Evolutionary conservation across 2,329 filamentous ascomycete species (phyloP).

Genomic region (Paraphoma chrysanthemicola): DNA sequence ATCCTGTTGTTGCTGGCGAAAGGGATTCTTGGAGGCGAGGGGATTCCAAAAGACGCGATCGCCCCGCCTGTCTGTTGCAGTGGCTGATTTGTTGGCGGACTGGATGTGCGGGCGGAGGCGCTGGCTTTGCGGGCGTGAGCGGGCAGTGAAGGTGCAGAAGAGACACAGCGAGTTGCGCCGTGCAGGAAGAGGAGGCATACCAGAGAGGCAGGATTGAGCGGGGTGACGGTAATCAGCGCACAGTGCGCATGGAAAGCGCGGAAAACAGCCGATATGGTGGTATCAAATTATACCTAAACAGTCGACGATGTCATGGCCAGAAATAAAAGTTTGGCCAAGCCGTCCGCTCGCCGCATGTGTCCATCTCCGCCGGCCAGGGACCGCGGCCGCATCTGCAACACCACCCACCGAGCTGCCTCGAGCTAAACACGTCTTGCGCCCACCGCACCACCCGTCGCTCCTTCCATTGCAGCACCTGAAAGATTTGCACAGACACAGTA

Average conservation of each 20-base stretch:
- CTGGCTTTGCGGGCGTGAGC: slow-evolving; percentile 21
- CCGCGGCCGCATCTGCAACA: slow-evolving; percentile 19
- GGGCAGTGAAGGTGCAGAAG: slow-evolving; percentile 48
- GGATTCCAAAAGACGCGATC: background rate
- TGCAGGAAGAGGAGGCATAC: slow-evolving; percentile 36
- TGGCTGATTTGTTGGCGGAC: slow-evolving; percentile 2
- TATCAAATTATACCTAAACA: background rate
- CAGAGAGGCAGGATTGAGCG: slow-evolving; percentile 2
- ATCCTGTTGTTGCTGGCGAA: background rate
- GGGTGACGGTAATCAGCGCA: background rate
- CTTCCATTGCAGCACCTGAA: background rate
- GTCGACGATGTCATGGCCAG: slow-evolving; percentile 24
- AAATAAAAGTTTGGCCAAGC: slow-evolving; percentile 31
- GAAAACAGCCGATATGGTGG: too few relatives aligned
- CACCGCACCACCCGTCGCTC: slow-evolving; percentile 4
- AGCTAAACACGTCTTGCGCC: slow-evolving; percentile 20
- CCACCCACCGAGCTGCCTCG: slow-evolving; percentile 24
- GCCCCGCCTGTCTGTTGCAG: background rate
- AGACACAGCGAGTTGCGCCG: slow-evolving; percentile 48
- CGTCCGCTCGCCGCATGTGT: slow-evolving; percentile 1
- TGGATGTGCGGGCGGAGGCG: slow-evolving; percentile 35
- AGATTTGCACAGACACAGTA: background rate
- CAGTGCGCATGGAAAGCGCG: background rate
- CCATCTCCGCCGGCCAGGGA: slow-evolving; percentile 13
- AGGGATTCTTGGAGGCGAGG: background rate